Evolutionary conservation across 352 stramenopile genomes (phyloP).

Genomic region (Thraustochytrium striatum): DNA sequence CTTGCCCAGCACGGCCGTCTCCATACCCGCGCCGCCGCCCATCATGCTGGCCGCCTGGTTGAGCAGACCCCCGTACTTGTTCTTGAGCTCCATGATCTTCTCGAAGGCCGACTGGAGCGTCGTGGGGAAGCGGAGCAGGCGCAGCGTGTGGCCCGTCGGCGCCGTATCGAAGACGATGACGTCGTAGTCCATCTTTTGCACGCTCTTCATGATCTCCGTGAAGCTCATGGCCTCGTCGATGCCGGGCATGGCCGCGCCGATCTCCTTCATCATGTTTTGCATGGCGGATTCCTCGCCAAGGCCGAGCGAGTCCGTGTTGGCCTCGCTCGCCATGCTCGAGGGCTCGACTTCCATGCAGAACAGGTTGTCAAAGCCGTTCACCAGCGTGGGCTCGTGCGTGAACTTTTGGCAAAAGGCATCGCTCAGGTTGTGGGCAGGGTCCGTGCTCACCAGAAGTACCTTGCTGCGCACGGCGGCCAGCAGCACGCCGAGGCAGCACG

Average conservation of each 20-base stretch:
- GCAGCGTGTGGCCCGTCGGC: constrained; percentile 93
- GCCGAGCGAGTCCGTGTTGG: constrained; percentile 20
- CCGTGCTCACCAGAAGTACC: constrained; percentile 97
- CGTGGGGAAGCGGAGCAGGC: constrained; percentile 92
- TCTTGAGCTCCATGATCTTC: constrained; percentile 95
- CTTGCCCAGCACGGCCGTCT: constrained; percentile 73
- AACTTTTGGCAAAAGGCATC: constrained; percentile 99
- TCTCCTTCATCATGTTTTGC: constrained; percentile 85
- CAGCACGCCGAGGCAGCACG: constrained; percentile 89
- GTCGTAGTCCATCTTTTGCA: constrained; percentile 93
- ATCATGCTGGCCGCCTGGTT: constrained; percentile 69
- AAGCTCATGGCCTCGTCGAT: constrained; percentile 99
- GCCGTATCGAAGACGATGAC: constrained; percentile 98
- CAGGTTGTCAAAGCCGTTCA: constrained; percentile 96
- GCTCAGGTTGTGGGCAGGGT: constrained; percentile 97
- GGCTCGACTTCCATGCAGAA: constrained; percentile 98
- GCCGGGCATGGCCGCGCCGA: constrained; percentile 94
- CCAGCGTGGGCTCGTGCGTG: constrained; percentile 89
- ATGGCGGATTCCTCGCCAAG: constrained; percentile 41
- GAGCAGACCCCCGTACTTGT: constrained; percentile 81
- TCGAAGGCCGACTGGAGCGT: constrained; percentile 96
- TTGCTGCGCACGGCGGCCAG: constrained; percentile 82
- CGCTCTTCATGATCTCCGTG: constrained; percentile 95
- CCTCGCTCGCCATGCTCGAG: constrained; percentile 14
- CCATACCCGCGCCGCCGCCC: constrained; percentile 54